phyloP scores from a whole-genome alignment of 768 basidiomycete genomes.

The Tubosaeta brunneosetosa region DNA sequence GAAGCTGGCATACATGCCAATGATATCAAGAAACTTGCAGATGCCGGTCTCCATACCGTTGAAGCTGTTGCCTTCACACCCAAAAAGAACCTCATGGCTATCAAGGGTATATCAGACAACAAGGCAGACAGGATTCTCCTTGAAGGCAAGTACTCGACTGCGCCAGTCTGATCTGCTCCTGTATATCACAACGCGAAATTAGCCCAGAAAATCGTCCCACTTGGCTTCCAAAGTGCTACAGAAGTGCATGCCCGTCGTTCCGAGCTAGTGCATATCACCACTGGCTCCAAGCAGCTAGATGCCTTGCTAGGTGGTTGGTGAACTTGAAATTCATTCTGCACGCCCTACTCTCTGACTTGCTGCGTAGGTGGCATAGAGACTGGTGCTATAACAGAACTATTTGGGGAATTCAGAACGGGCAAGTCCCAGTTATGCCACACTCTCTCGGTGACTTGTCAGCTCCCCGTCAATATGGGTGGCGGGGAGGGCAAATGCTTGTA shows the following conservation, averaged over 20 bases:
- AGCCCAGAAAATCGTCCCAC: conserved; percentile 95
- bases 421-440: conserved; percentile 99
- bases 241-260: conserved; percentile 94
- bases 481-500: conserved; percentile 99
- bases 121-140: conserved; percentile 95
- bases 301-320: conserved; percentile 83
- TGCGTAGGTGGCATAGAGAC: conserved; percentile 89
- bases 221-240: conserved; percentile 97
- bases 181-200: conserved; percentile 8
- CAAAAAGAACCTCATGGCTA: conserved; percentile 83
- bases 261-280: conserved; percentile 94
- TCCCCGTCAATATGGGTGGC: conserved; percentile 96
- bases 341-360: conserved; percentile 9
- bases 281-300: conserved; percentile 94
- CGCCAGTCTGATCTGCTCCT: not conserved
- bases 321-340: not conserved
- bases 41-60: conserved; percentile 89
- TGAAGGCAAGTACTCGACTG: conserved; percentile 58
- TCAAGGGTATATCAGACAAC: conserved; percentile 95
- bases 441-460: conserved; percentile 95
- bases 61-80: conserved; percentile 96
- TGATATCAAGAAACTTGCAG: conserved; percentile 92
- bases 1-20: conserved; percentile 86
- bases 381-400: conserved; percentile 95
- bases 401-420: conserved; percentile 97